A percentile compares a stretch with the other conserved stretches of the same genome.
phyloP scores from a whole-genome alignment of 106 monocot genomes.

The Dendrobium nobile region DNA sequence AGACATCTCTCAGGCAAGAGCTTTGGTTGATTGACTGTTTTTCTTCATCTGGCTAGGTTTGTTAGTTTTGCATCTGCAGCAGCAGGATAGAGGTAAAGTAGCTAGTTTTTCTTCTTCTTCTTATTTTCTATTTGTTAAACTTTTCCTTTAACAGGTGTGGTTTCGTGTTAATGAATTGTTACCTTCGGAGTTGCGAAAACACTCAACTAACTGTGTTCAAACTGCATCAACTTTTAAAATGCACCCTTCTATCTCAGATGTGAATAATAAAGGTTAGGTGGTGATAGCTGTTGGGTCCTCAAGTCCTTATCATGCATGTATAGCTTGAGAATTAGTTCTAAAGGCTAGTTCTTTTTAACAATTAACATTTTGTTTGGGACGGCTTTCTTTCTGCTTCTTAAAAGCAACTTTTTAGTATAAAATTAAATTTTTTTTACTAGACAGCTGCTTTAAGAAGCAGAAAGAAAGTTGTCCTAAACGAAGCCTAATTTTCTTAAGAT shows the following conservation, averaged over 20 bases:
- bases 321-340: neutral
- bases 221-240: slow-evolving; percentile 7
- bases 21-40: slow-evolving; percentile 92
- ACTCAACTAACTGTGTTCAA: slow-evolving; percentile 42
- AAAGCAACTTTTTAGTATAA: neutral
- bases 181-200: slow-evolving; percentile 63
- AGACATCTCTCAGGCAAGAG: slow-evolving; percentile 99
- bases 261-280: slow-evolving; percentile 47
- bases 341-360: neutral
- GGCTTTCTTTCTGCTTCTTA: neutral
- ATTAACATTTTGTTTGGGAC: neutral
- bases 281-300: neutral
- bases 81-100: slow-evolving; percentile 17
- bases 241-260: neutral
- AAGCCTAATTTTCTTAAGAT: too few species aligned
- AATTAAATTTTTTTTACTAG: too few species aligned
- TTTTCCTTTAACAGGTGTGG: slow-evolving; percentile 57
- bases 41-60: slow-evolving; percentile 83
- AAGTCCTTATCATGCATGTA: too few species aligned
- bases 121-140: too few species aligned
- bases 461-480: too few species aligned
- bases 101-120: too few species aligned
- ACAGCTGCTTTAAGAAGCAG: too few species aligned
- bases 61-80: slow-evolving; percentile 48
- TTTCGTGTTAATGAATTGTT: slow-evolving; percentile 81